Conservation (phyloP, 2,329 filamentous ascomycete genomes). For the Paecilomyces formosus region DNA sequence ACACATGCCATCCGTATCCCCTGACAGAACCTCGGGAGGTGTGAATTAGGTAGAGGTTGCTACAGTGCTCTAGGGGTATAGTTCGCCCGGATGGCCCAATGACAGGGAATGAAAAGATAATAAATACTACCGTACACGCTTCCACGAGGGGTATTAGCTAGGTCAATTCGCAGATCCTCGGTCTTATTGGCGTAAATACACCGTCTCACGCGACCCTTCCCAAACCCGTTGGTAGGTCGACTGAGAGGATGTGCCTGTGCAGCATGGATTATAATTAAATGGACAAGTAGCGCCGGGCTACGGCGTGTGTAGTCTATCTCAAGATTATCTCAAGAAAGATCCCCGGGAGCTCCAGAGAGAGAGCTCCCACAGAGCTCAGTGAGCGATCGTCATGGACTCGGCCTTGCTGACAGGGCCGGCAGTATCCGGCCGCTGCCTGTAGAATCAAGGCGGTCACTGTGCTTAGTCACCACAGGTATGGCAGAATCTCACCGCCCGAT, state of each 20-base stretch:
- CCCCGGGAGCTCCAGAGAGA: neutral
- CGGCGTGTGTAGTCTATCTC: neutral
- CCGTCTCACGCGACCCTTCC: neutral
- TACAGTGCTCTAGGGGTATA: neutral
- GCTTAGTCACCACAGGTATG: neutral
- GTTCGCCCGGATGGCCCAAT: neutral
- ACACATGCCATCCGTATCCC: neutral
- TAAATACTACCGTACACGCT: neutral
- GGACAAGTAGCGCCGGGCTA: neutral
- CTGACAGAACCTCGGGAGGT: neutral
- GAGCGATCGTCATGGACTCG: neutral
- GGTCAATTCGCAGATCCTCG: neutral
- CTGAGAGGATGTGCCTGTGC: neutral
- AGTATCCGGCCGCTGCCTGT: neutral
- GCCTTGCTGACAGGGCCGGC: neutral
- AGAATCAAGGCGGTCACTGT: neutral
- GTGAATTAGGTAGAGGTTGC: neutral
- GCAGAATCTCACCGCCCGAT: constrained; percentile 3
- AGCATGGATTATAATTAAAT: neutral
- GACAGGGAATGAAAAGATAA: neutral
- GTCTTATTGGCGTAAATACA: neutral
- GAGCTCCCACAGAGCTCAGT: neutral
- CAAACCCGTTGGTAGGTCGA: neutral
- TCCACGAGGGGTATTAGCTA: neutral
- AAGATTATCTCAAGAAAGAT: neutral